These are phyloP conservation scores for Rosa rugosa DNA, from an alignment of 306 rosid genomes.

Conservation along the genomic window DNA sequence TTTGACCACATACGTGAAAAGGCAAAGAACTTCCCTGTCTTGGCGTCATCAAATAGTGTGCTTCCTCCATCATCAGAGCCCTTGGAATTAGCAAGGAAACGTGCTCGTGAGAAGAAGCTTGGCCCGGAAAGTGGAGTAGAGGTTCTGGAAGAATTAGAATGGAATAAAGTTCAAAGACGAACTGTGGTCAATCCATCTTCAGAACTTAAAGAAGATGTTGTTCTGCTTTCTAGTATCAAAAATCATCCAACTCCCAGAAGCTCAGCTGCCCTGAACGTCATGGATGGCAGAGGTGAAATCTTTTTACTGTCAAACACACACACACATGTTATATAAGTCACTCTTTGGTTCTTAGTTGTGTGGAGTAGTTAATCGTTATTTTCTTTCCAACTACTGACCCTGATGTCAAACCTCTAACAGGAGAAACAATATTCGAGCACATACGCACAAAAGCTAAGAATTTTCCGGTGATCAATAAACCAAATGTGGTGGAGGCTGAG, in stretches of 20 bases:
- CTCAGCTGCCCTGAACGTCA: constrained; percentile 31
- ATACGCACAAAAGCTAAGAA: constrained; percentile 56
- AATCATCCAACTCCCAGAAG: constrained; percentile 34
- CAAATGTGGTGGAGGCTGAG: constrained; percentile 29
- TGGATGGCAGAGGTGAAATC: constrained; percentile 45
- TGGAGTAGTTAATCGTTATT: constrained; percentile 7
- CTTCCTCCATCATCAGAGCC: constrained; percentile 50
- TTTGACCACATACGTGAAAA: constrained; percentile 92
- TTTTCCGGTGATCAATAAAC: constrained; percentile 48
- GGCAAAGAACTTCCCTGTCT: constrained; percentile 61
- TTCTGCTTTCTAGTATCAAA: constrained; percentile 18
- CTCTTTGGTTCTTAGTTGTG: constrained; percentile 7
- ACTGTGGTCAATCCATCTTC: constrained; percentile 35
- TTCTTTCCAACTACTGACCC: constrained; percentile 32
- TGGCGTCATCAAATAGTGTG: constrained; percentile 45
- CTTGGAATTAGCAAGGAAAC: constrained; percentile 45
- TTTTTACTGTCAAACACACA: neutral
- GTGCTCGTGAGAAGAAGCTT: constrained; percentile 46
- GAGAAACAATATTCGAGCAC: constrained; percentile 61
- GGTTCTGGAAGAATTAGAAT: constrained; percentile 46
- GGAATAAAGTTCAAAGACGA: constrained; percentile 29
- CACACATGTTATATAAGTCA: constrained; percentile 7
- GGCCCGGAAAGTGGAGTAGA: constrained; percentile 46
- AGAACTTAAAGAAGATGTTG: constrained; percentile 37
- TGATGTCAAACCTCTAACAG: constrained; percentile 44